Conservation (phyloP, 2,329 filamentous ascomycete genomes). For the Phialophora verrucosa region DNA sequence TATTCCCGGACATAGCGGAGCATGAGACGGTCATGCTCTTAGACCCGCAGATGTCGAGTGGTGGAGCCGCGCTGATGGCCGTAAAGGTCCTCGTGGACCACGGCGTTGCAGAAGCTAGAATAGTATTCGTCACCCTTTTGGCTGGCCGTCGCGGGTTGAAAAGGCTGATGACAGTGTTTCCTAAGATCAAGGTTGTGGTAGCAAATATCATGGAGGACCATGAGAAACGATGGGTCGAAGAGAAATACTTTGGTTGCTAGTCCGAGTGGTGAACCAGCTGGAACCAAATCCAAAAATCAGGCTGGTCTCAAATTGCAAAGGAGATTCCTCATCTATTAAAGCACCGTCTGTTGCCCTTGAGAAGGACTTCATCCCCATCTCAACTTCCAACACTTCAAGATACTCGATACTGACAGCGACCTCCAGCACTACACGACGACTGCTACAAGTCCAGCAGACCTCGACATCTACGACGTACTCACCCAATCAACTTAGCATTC, state of each 20-base stretch:
- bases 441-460: background rate
- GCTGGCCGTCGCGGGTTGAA: conserved; percentile 84
- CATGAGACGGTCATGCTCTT: conserved; percentile 85
- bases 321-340: background rate
- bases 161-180: conserved; percentile 85
- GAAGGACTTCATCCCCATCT: background rate
- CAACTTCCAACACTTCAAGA: background rate
- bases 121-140: conserved; percentile 91
- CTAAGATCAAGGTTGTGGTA: conserved; percentile 83
- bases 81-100: conserved; percentile 95
- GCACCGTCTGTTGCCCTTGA: background rate
- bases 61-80: conserved; percentile 86
- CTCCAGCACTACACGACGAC: background rate
- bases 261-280: background rate
- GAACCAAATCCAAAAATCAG: background rate
- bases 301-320: background rate
- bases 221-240: conserved; percentile 88
- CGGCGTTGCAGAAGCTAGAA: conserved; percentile 80
- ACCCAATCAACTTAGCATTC: background rate
- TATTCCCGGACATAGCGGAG: conserved; percentile 73
- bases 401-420: background rate
- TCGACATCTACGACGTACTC: background rate
- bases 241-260: conserved; percentile 85
- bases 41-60: conserved; percentile 93
- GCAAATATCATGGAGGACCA: conserved; percentile 80